Conservation (phyloP, 768 basidiomycete genomes). For the Cystobasidium tubakii region DNA sequence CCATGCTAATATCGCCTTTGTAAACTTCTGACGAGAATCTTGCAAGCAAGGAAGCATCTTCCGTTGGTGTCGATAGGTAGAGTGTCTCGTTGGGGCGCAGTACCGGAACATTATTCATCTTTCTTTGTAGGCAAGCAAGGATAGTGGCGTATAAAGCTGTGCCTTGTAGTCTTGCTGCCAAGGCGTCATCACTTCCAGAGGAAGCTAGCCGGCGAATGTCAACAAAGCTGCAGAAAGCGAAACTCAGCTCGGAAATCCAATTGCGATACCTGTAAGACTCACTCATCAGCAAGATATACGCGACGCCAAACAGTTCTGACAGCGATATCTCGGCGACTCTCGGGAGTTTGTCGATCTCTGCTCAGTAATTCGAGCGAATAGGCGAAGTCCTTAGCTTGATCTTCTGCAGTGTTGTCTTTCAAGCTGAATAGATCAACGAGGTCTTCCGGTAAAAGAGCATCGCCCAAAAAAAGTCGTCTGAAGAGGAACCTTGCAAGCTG, state of each 20-base stretch:
- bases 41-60: constrained; percentile 48
- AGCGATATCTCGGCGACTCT: constrained; percentile 63
- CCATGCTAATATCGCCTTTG: constrained; percentile 36
- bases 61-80: constrained; percentile 42
- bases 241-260: neutral
- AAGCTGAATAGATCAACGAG: constrained; percentile 74
- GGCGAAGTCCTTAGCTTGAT: constrained; percentile 57
- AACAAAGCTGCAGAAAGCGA: constrained; percentile 61
- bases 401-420: constrained; percentile 63
- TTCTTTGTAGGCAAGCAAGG: neutral
- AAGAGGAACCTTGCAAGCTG: constrained; percentile 68
- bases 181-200: constrained; percentile 64
- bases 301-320: constrained; percentile 77
- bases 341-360: constrained; percentile 59
- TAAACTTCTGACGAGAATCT: constrained; percentile 37
- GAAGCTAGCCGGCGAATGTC: constrained; percentile 60
- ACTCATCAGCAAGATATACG: constrained; percentile 85
- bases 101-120: constrained; percentile 38
- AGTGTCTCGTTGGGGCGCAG: constrained; percentile 45
- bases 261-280: constrained; percentile 47
- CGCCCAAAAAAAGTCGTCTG: constrained; percentile 66
- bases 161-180: constrained; percentile 63
- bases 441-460: constrained; percentile 69
- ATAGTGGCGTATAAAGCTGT: constrained; percentile 73
- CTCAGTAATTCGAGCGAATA: constrained; percentile 39